These are phyloP conservation scores for Mesembryanthemum crystallinum DNA, from an alignment of 148 eudicot genomes.

Conservation along the genomic window DNA sequence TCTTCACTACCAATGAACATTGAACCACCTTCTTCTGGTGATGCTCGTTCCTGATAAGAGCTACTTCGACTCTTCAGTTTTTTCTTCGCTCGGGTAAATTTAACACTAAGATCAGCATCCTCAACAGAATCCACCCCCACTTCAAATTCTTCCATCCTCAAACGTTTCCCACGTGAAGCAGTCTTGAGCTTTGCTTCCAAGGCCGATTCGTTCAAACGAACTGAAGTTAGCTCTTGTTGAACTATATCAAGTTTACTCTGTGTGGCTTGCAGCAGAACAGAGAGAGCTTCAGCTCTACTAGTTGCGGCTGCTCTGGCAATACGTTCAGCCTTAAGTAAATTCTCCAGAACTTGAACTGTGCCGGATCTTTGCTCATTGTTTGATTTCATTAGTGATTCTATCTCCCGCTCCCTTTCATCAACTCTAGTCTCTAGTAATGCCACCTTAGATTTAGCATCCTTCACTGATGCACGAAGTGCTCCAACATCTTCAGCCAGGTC, in stretches of 20 bases:
- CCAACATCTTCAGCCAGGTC: slow-evolving; percentile 54
- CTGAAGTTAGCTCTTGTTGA: slow-evolving; percentile 77
- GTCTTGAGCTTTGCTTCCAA: slow-evolving; percentile 66
- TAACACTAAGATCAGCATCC: slow-evolving; percentile 46
- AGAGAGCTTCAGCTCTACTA: slow-evolving; percentile 77
- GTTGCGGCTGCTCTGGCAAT: slow-evolving; percentile 76
- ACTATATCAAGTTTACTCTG: slow-evolving; percentile 76
- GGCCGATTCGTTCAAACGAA: slow-evolving; percentile 69
- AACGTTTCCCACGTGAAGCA: slow-evolving; percentile 72
- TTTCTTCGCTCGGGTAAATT: slow-evolving; percentile 47
- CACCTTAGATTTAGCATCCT: slow-evolving; percentile 65
- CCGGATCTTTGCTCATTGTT: slow-evolving; percentile 76
- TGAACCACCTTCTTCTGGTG: slow-evolving; percentile 67
- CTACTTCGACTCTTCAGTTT: slow-evolving; percentile 57
- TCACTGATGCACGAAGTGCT: slow-evolving; percentile 45
- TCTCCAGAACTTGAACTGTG: slow-evolving; percentile 74
- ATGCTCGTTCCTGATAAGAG: slow-evolving; percentile 40
- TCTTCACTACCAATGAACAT: slow-evolving; percentile 44
- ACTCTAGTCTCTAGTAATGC: slow-evolving; percentile 66
- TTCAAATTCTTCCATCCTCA: slow-evolving; percentile 55
- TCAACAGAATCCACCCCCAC: slow-evolving; percentile 55
- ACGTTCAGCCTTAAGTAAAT: slow-evolving; percentile 70
- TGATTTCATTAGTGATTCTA: slow-evolving; percentile 61
- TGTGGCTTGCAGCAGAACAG: slow-evolving; percentile 77
- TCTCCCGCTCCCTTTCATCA: slow-evolving; percentile 86